Base-by-base conservation (phyloP, 2,329 filamentous ascomycete genomes). In the Trichoderma lentiforme region DNA sequence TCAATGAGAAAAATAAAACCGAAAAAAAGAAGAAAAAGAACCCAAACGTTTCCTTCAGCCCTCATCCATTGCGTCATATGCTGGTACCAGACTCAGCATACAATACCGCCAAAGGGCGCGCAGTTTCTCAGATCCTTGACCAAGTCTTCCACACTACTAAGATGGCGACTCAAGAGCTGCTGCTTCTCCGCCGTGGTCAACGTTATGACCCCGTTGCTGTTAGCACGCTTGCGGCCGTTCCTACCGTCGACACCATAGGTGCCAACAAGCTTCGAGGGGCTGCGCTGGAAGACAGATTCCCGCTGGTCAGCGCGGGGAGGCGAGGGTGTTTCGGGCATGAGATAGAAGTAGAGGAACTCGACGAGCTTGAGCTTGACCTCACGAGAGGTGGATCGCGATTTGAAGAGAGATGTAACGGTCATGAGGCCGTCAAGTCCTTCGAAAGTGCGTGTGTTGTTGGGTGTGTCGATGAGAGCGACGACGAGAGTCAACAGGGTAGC, bases 271-370 rank as follows among this genome's bases (percentile, higher is more conserved):
- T 93, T 93, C 81, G 88, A 92, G 1, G 91, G 90, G 78, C 89
- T 92, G 73, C 90, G 87, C 81, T 91, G 89, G 73, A 90, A 81
- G 78, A 86, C 78, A 2, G 84, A 85, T 72, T 82, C 81, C 64
- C 81, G 82, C 65, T 81, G 80, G 24, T 81, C 83, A 73, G 86
- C 84, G 73, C 83, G 82, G 6, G 88, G 86, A 74, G 87, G 86
- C 24, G 87, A 84, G 58, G 87, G 90, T 0, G 89, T 89, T 83
- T 99, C 96, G 65, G 95, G 95, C 92, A 98, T 97, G 76, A 99
- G 91, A 82, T 98, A 99, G 82, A 98, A 98, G 85, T 98, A 98
- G 66, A 99, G 84, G 80, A 98, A 98, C 82, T 98, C 96, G 76
- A 98, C 91, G n/a, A 97, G 89, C 81, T 97, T 96, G 79, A 97